Conservation (phyloP, 1,284 basidiomycete species). For the Agroathelia rolfsii region DNA sequence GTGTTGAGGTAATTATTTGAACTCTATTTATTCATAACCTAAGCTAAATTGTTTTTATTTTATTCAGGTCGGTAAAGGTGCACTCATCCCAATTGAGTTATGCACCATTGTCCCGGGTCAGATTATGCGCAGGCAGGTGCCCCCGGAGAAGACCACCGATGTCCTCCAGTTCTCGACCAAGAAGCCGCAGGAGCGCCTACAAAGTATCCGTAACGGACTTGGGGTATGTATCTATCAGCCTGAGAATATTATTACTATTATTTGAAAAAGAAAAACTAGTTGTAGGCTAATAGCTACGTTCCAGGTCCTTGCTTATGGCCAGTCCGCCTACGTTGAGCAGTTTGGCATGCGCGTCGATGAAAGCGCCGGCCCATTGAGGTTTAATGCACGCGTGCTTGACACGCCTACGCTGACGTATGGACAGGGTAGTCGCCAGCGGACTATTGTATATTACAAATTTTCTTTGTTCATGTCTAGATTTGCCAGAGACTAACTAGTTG, state of each 20-base stretch:
- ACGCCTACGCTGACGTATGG: constrained; percentile 59
- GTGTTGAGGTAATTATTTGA: constrained; percentile 44
- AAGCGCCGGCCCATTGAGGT: constrained; percentile 33
- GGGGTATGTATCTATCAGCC: constrained; percentile 25
- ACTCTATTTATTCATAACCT: constrained; percentile 2
- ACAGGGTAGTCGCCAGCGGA: constrained; percentile 33
- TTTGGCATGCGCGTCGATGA: constrained; percentile 55
- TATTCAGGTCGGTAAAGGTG: constrained; percentile 51
- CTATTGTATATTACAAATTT: constrained; percentile 45
- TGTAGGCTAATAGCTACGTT: constrained; percentile 1
- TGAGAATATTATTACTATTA: neutral
- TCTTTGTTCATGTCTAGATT: neutral
- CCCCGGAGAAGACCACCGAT: constrained; percentile 52
- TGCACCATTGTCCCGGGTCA: constrained; percentile 59
- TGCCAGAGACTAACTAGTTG: constrained; percentile 1
- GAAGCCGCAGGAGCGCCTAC: constrained; percentile 48
- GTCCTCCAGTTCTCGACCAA: constrained; percentile 68
- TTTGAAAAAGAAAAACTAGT: neutral
- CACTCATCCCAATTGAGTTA: constrained; percentile 58
- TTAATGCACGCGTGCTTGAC: constrained; percentile 50
- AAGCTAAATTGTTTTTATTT: constrained; percentile 1
- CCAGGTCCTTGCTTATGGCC: constrained; percentile 57
- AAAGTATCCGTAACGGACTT: constrained; percentile 47
- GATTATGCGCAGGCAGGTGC: constrained; percentile 65
- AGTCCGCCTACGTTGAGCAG: constrained; percentile 62